These are phyloP conservation scores for Malus orientalis DNA, from an alignment of 306 rosid species.

Conservation along the genomic window DNA sequence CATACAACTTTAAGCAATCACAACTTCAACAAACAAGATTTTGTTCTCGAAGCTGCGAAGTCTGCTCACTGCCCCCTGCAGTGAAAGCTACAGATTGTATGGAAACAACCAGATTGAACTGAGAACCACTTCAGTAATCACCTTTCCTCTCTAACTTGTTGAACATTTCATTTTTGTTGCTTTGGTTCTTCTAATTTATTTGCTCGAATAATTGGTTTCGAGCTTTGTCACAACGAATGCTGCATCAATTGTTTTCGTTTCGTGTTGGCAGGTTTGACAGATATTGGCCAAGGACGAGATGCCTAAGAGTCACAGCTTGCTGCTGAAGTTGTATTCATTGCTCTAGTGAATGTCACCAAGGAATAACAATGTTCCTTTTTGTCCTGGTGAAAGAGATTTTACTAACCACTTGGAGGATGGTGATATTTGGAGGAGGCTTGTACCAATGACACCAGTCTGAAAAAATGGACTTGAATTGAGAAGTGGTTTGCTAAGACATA, in stretches of 20 bases:
- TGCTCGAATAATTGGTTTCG: background rate
- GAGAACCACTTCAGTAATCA: background rate
- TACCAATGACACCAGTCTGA: background rate
- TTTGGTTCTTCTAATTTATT: background rate
- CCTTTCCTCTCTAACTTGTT: background rate
- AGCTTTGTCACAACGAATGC: background rate
- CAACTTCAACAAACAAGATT: background rate
- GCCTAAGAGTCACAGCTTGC: background rate
- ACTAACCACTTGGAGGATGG: background rate
- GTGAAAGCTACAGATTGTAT: background rate
- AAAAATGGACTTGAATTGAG: background rate
- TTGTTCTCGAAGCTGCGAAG: background rate
- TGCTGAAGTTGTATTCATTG: background rate
- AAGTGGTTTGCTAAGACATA: background rate
- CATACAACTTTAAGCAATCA: background rate
- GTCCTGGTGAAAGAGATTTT: background rate
- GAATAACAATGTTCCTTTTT: background rate
- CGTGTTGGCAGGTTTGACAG: background rate
- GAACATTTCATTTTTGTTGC: background rate
- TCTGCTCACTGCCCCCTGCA: background rate
- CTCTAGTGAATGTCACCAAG: background rate
- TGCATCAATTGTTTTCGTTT: background rate
- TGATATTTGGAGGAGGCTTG: background rate
- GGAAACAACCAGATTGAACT: background rate
- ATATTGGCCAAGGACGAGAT: background rate